Evolutionary conservation across 2,329 filamentous ascomycete genomes (phyloP), one percentile per base, ranked within the genome.

Genomic region (Cladosporium phlei): DNA sequence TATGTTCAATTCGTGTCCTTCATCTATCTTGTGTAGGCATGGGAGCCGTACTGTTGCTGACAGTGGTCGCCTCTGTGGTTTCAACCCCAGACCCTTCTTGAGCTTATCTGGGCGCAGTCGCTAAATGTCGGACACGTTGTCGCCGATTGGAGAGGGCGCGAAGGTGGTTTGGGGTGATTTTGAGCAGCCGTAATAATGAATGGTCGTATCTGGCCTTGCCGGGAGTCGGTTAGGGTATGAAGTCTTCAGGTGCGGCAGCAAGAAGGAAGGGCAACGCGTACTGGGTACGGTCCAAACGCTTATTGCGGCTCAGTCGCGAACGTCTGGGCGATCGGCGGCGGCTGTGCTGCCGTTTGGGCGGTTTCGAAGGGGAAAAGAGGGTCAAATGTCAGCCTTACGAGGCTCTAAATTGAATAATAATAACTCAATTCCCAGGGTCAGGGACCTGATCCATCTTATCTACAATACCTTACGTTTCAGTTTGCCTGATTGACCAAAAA

Each of bases 221-320:
- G n/a, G n/a, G n/a, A n/a, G n/a, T n/a, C n/a, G n/a, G n/a, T n/a
- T n/a, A n/a, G n/a, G n/a, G n/a, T n/a, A n/a, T n/a, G n/a, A n/a
- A n/a, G n/a, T n/a, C n/a, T n/a, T n/a, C n/a, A n/a, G n/a, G n/a
- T n/a, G n/a, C n/a, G 32, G 32, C 32, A 4, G 27, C 27, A n/a
- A 29, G 27, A n/a, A 29, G 27, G 27, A n/a, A 10, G 21, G 32
- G 32, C 32, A 34, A 34, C 32, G 32, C 32, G 32, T 34, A 9
- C 11, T 34, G 16, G 32, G 28, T n/a, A n/a, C n/a, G n/a, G n/a
- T n/a, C n/a, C 27, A 38, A 12, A 43, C 29, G 40, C 30, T 35
- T 44, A 34, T 34, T 44, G 40, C 40, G 40, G 40, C 30, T 25
- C 25, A 17, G 38, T 22, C 27, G 27, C 27, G 25, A 22, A 44